Base-by-base conservation (phyloP, 305 asterid species). In the Fraxinus baroniana region DNA sequence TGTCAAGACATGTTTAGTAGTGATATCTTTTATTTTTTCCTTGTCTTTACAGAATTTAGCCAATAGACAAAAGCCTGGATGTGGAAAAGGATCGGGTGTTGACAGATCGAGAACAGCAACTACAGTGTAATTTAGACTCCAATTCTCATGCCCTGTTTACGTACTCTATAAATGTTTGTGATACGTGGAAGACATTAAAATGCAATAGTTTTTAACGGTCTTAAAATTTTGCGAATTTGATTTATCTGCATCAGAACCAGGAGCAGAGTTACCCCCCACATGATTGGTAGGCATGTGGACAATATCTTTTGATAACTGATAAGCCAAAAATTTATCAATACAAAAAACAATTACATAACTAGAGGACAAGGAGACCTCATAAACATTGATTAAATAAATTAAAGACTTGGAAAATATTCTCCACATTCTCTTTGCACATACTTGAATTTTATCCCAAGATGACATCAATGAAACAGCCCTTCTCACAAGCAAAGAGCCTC, bases 81-180 rank as follows among this genome's bases (percentile, higher is more conserved):
- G 98, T 79, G 98, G 98, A 81, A 92, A 92, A 88, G 99, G 99
- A 79, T 93, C 98, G 74, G 99, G 97, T n/a, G 96, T 93, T 20
- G 99, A 97, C 91, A 91, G 98, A 92, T 93, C 99, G 77, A 90
- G 99, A 90, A 89, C 97, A 81, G 91, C 97, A 35, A 94, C 98
- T 57, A 95, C 97, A 87, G 90, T 94, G 99, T 95, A 95, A 88
- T 78, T 85, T 86, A 30, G 55, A 33, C 74, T 57, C 83, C 82
- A 81, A 81, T 82, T 68, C 74, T 4, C 79, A n/a, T 55, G 71
- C 85, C 17, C 83, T 74, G 35, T 28, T 22, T 28, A 13, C 28
- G 6, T 62, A 35, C 62, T 78, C 83, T 71, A 15, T 15, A 71
- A 36, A 10, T 70, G 39, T 70, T 70, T 13, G 7, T 30, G 18